Percentiles rank a stretch among this genome's conserved stretches.
Conservation (phyloP, 805 yeast genomes). For the Zygosaccharomyces gambellarensis region DNA sequence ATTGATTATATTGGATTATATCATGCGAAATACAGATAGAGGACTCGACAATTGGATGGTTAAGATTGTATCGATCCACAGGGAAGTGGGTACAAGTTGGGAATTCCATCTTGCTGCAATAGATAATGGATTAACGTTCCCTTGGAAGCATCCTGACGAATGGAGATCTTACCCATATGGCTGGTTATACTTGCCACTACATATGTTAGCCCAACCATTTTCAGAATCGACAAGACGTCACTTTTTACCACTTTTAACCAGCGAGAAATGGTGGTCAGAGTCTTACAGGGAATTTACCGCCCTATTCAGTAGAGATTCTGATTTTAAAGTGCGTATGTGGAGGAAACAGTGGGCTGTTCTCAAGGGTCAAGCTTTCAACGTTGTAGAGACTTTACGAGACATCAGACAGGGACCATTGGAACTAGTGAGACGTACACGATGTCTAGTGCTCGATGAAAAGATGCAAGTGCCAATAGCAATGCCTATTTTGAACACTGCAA, state of each 20-base stretch:
- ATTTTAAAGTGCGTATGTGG: slow-evolving; percentile 65
- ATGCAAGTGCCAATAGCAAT: slow-evolving; percentile 50
- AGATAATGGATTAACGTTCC: slow-evolving; percentile 69
- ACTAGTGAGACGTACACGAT: slow-evolving; percentile 52
- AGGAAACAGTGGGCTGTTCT: slow-evolving; percentile 61
- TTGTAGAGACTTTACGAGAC: slow-evolving; percentile 57
- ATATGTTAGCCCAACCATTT: slow-evolving; percentile 64
- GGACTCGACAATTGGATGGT: slow-evolving; percentile 80
- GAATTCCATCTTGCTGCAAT: slow-evolving; percentile 59
- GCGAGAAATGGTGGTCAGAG: slow-evolving; percentile 68
- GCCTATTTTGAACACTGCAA: slow-evolving; percentile 39
- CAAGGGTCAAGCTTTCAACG: slow-evolving; percentile 75
- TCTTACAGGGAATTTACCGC: slow-evolving; percentile 44
- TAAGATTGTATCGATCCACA: slow-evolving; percentile 41
- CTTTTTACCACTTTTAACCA: slow-evolving; percentile 53
- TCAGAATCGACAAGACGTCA: slow-evolving; percentile 50
- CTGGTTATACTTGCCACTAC: slow-evolving; percentile 64
- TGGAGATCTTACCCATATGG: slow-evolving; percentile 79
- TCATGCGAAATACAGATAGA: slow-evolving; percentile 71
- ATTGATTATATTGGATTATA: slow-evolving; percentile 63
- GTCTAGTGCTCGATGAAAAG: slow-evolving; percentile 55
- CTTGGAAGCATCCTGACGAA: slow-evolving; percentile 80
- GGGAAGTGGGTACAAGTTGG: slow-evolving; percentile 13
- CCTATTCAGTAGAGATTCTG: slow-evolving; percentile 51
- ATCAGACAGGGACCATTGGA: slow-evolving; percentile 64